Conservation (phyloP, 768 basidiomycete species). For the Boletus reticulatus region DNA sequence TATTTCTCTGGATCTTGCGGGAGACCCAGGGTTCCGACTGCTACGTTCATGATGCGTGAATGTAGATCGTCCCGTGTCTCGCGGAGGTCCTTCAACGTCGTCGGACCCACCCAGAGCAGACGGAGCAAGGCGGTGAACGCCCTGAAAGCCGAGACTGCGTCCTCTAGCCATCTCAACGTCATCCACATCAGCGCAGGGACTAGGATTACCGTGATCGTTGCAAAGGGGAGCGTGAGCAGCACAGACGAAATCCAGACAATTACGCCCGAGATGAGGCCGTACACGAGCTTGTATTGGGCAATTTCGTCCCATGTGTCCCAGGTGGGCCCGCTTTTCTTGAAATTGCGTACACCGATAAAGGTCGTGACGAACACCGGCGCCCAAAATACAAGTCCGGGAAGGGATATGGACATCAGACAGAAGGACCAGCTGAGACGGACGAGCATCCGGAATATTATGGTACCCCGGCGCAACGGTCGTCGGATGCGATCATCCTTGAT, state of each 20-base stretch:
- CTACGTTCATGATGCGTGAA: slow-evolving; percentile 64
- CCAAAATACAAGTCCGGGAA: slow-evolving; percentile 84
- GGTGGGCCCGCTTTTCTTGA: slow-evolving; percentile 78
- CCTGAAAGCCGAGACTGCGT: slow-evolving; percentile 74
- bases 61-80: slow-evolving; percentile 56
- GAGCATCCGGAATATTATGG: slow-evolving; percentile 60
- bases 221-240: slow-evolving; percentile 60
- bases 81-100: slow-evolving; percentile 52
- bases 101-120: slow-evolving; percentile 60
- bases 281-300: slow-evolving; percentile 84
- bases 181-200: slow-evolving; percentile 87
- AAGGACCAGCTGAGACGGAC: slow-evolving; percentile 65
- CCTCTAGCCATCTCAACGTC: slow-evolving; percentile 85
- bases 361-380: slow-evolving; percentile 72
- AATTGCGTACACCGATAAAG: slow-evolving; percentile 65
- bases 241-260: slow-evolving; percentile 59
- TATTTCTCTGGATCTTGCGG: slow-evolving; percentile 68
- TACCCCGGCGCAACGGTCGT: slow-evolving; percentile 51
- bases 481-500: slow-evolving; percentile 88
- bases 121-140: slow-evolving; percentile 63
- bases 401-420: slow-evolving; percentile 59
- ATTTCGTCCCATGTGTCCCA: slow-evolving; percentile 91
- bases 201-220: slow-evolving; percentile 51
- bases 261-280: slow-evolving; percentile 73
- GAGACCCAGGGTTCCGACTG: slow-evolving; percentile 54